phyloP scores from a whole-genome alignment of 371 early-diverging fungal genomes.

The Mortierella sp. region DNA sequence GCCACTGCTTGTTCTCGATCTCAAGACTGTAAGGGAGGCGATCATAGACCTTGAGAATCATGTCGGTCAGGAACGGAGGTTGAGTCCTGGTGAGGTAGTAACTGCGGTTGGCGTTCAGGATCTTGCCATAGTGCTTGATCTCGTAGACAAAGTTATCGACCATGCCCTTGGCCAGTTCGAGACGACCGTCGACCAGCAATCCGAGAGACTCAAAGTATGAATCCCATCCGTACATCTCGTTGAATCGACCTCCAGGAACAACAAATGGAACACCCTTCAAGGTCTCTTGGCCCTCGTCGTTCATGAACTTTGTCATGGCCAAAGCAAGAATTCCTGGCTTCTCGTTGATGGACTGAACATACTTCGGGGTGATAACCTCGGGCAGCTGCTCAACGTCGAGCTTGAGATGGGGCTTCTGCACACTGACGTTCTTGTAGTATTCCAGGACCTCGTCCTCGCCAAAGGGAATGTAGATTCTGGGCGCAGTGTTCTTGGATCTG shows the following conservation, averaged over 20 bases:
- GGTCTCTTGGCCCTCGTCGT: slow-evolving; percentile 67
- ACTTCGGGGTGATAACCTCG: slow-evolving; percentile 87
- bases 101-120: slow-evolving; percentile 97
- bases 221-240: slow-evolving; percentile 99
- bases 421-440: slow-evolving; percentile 85
- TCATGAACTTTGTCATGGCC: slow-evolving; percentile 75
- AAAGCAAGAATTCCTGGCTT: slow-evolving; percentile 94
- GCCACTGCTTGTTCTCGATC: slow-evolving; percentile 80
- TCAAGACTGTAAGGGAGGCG: slow-evolving; percentile 65
- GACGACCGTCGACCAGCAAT: slow-evolving; percentile 85
- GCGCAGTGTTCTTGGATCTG: slow-evolving; percentile 76
- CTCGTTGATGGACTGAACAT: slow-evolving; percentile 92
- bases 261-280: slow-evolving; percentile 92
- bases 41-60: slow-evolving; percentile 89
- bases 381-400: slow-evolving; percentile 91
- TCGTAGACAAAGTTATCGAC: slow-evolving; percentile 97
- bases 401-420: slow-evolving; percentile 76
- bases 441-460: slow-evolving; percentile 82
- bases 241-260: slow-evolving; percentile 98
- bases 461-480: slow-evolving; percentile 92
- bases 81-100: slow-evolving; percentile 98
- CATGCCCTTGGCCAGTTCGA: slow-evolving; percentile 92
- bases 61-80: slow-evolving; percentile 98
- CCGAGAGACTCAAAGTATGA: slow-evolving; percentile 96
- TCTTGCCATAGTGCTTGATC: slow-evolving; percentile 97